phyloP scores from a whole-genome alignment of 306 rosid genomes.

The Rosa multiflora region DNA sequence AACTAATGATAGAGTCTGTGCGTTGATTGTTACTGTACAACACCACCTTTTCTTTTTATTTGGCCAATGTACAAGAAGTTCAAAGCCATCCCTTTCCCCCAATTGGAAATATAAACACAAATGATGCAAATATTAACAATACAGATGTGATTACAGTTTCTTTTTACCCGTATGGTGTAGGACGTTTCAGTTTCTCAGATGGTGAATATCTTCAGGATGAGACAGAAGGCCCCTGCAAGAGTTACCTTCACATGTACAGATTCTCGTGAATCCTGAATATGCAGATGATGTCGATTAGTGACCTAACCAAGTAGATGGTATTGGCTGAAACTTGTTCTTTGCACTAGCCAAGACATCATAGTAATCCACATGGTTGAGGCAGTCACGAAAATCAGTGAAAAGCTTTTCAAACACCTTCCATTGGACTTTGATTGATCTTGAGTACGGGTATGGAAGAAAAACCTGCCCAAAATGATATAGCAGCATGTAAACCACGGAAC shows the following conservation, averaged over 20 bases:
- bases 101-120: background rate
- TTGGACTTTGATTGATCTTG: slow-evolving; percentile 59
- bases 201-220: background rate
- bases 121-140: slow-evolving; percentile 2
- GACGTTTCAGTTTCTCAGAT: background rate
- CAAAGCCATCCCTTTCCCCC: background rate
- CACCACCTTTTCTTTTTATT: background rate
- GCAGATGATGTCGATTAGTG: slow-evolving; percentile 30
- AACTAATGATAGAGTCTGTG: background rate
- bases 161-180: background rate
- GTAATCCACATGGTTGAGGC: slow-evolving; percentile 61
- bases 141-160: background rate
- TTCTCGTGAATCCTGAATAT: background rate
- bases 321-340: slow-evolving; percentile 74
- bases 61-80: background rate
- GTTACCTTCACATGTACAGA: slow-evolving; percentile 1
- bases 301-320: slow-evolving; percentile 82
- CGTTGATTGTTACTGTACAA: background rate
- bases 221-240: background rate
- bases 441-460: slow-evolving; percentile 75
- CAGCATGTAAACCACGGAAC: background rate
- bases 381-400: slow-evolving; percentile 82
- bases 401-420: slow-evolving; percentile 93
- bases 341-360: slow-evolving; percentile 68
- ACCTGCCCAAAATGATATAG: slow-evolving; percentile 41